These are phyloP conservation scores for Diaporthe nobilis DNA, from an alignment of 2,329 filamentous ascomycete species.

Conservation along the genomic window DNA sequence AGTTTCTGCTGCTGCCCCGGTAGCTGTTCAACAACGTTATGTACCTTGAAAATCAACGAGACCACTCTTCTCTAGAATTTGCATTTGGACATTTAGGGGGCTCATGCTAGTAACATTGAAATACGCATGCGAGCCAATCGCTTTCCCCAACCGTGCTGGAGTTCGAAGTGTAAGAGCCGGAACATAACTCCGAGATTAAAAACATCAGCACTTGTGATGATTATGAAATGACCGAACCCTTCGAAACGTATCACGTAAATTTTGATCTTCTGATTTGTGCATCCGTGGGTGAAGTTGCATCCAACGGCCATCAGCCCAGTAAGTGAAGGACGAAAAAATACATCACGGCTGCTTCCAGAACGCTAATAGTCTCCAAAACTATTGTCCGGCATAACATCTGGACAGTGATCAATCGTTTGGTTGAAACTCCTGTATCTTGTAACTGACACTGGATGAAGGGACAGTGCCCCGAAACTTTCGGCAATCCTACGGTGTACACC, in stretches of 20 bases:
- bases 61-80: not conserved
- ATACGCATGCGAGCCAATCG: not conserved
- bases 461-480: not conserved
- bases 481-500: not conserved
- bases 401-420: not conserved
- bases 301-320: no score
- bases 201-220: not conserved
- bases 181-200: not conserved
- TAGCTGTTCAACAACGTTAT: no score
- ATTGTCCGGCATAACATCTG: not conserved
- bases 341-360: no score
- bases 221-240: not conserved
- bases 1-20: no score
- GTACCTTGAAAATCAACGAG: no score
- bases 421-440: not conserved
- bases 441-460: not conserved
- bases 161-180: not conserved
- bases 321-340: no score
- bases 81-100: not conserved
- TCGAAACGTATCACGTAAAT: no score
- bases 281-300: no score
- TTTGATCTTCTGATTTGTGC: no score
- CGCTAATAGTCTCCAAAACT: no score
- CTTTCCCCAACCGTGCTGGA: not conserved
- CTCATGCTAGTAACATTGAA: not conserved